Conservation (phyloP, 768 basidiomycete species). For the Arthromyces matolae region DNA sequence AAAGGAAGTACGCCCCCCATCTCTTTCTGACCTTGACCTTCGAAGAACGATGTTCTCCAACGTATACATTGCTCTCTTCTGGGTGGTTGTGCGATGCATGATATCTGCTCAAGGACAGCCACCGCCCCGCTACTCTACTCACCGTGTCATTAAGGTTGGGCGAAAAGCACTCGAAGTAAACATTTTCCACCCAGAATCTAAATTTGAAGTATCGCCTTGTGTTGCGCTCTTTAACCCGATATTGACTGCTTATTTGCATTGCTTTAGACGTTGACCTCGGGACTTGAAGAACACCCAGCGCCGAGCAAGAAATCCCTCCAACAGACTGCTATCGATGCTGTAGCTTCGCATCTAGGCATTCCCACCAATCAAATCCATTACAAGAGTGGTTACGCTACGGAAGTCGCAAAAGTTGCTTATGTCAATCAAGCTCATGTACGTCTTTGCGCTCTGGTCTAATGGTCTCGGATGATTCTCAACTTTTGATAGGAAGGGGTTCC, state of each 20-base stretch:
- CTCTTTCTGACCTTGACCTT: too few species aligned
- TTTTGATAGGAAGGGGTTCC: slow-evolving; percentile 28
- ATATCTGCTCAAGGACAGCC: too few species aligned
- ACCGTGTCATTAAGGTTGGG: neutral
- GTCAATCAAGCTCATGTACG: slow-evolving; percentile 20
- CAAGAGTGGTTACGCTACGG: slow-evolving; percentile 13
- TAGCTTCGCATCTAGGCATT: slow-evolving; percentile 8
- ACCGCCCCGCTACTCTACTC: neutral
- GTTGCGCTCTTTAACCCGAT: neutral
- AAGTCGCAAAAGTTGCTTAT: slow-evolving; percentile 19
- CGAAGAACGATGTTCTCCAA: neutral
- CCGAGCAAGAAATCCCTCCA: neutral
- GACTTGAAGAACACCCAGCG: neutral
- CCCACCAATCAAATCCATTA: slow-evolving; percentile 2
- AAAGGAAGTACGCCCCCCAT: too few species aligned
- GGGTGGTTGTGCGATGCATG: too few species aligned
- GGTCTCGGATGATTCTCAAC: neutral
- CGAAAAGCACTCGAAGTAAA: neutral
- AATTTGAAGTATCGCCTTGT: neutral
- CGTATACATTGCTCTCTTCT: neutral
- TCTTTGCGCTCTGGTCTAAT: neutral
- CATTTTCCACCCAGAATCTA: slow-evolving; percentile 1
- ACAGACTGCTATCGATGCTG: slow-evolving; percentile 4
- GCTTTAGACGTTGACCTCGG: neutral
- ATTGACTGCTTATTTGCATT: neutral